Evolutionary conservation across 805 yeast genomes (phyloP), one percentile per base, ranked within the genome.

Genomic region (Barnettozyma botsteinii): DNA sequence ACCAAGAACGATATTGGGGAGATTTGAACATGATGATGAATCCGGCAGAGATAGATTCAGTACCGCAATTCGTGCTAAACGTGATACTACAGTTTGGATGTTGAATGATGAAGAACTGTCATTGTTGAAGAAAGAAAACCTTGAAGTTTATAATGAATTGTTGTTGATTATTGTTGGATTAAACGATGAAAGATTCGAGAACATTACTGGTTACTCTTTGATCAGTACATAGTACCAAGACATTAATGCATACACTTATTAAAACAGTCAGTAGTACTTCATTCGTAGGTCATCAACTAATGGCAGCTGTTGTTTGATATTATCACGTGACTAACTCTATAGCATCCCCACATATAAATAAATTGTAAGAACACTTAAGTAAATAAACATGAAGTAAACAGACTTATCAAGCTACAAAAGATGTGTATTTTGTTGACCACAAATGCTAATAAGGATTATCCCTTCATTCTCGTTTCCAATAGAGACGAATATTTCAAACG

Each of bases 371-470:
- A 25, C 27, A 31, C 33, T 5, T 29, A 19, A 29, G n/a, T 25
- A 25, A 25, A 26, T 26, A 26, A 21, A 13, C 5, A 14, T 12
- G 14, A n/a, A 31, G 22, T 22, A 21, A 14, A 22, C 14, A 32
- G 14, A 7, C 4, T 4, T 10, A 8, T 3, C 19, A 14, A 31
- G 17, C n/a, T 7, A 27, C 33, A n/a, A 14, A 15, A 32, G 27
- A 88, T 89, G 98, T 89, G 98, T 62, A 84, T 88, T 24, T 57
- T 86, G 15, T 53, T 87, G 26, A 73, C 84, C 1, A 72, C 94
- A 3, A 73, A 77, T 12, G 70, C 66, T 2, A 89, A 85, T 55
- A 81, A 84, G 0, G 75, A 82, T 17, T 91, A 78, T 50, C 85
- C 94, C 1, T 66, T 91, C 29, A 73, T 91, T 2, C 56, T 87